phyloP scores from a whole-genome alignment of 73 alveolate genomes.

The Paramecium octaurelia region DNA sequence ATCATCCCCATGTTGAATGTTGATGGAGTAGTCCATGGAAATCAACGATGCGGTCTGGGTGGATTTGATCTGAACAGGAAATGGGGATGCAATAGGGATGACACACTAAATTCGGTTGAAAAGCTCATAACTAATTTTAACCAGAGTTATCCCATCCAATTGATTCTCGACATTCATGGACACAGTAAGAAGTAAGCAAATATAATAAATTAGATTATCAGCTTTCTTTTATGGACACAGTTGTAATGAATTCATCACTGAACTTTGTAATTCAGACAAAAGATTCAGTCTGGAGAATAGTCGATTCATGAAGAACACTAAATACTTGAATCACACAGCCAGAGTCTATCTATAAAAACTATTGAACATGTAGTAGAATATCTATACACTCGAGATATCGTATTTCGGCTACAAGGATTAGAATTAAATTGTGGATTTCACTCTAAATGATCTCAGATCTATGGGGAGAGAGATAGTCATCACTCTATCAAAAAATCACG shows the following conservation, averaged over 20 bases:
- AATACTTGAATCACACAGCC: background rate
- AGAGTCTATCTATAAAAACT: background rate
- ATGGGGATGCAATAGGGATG: constrained; percentile 58
- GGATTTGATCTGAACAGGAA: constrained; percentile 80
- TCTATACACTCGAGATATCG: constrained; percentile 23
- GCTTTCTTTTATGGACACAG: constrained; percentile 75
- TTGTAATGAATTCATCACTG: background rate
- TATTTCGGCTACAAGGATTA: background rate
- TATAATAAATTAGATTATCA: constrained; percentile 32
- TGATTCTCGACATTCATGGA: constrained; percentile 79
- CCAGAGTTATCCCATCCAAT: constrained; percentile 22
- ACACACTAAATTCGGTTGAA: background rate
- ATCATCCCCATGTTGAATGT: constrained; percentile 81
- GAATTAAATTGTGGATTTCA: background rate
- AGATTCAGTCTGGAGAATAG: background rate
- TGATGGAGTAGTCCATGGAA: constrained; percentile 83
- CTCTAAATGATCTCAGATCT: background rate
- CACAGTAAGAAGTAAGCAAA: constrained; percentile 63
- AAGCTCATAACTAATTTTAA: constrained; percentile 18
- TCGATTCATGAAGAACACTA: background rate
- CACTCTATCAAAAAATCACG: background rate
- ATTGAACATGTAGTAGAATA: background rate
- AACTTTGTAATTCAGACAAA: background rate
- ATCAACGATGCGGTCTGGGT: constrained; percentile 65
- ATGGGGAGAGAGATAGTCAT: background rate